Evolutionary conservation across 352 stramenopile genomes (phyloP).

Genomic region (Phytopythium cucurbitacearum): DNA sequence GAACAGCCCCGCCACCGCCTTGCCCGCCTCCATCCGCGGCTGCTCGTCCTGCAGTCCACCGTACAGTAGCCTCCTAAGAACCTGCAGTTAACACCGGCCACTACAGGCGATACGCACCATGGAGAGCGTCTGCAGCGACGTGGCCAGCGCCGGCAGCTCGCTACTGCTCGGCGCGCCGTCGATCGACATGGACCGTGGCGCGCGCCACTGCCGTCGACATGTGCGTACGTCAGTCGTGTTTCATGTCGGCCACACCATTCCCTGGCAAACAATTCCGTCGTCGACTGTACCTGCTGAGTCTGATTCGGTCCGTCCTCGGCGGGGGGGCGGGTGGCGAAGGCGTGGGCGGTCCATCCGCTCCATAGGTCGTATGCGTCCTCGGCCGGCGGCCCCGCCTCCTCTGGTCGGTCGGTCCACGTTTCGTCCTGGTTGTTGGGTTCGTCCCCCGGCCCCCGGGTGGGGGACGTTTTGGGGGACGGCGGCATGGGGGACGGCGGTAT

Average conservation of each 20-base stretch:
- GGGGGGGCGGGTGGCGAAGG: slow-evolving; percentile 19
- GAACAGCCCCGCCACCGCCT: slow-evolving; percentile 7
- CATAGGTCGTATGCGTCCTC: slow-evolving; percentile 30
- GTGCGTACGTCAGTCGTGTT: too few species aligned
- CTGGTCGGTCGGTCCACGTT: neutral
- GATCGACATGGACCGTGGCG: slow-evolving; percentile 32
- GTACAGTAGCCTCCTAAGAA: too few species aligned
- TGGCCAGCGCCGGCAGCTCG: slow-evolving; percentile 26
- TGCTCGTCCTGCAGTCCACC: too few species aligned
- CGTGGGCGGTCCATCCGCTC: slow-evolving; percentile 31
- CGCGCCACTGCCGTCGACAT: slow-evolving; percentile 26
- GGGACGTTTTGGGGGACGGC: too few species aligned
- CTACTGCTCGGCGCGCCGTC: slow-evolving; percentile 29
- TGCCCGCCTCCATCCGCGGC: too few species aligned
- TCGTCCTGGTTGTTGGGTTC: neutral
- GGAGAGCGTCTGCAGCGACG: slow-evolving; percentile 45
- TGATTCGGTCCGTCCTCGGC: slow-evolving; percentile 18
- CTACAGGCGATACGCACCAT: slow-evolving; percentile 7
- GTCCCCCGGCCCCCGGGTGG: too few species aligned
- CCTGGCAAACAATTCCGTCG: too few species aligned
- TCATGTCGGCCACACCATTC: too few species aligned
- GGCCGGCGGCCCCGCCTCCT: neutral
- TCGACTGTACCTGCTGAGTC: neutral
- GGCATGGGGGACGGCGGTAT: too few species aligned
- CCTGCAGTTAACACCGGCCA: too few species aligned